phyloP scores from a whole-genome alignment of 495 filamentous ascomycete species.

The Pyrenula aspistea region DNA sequence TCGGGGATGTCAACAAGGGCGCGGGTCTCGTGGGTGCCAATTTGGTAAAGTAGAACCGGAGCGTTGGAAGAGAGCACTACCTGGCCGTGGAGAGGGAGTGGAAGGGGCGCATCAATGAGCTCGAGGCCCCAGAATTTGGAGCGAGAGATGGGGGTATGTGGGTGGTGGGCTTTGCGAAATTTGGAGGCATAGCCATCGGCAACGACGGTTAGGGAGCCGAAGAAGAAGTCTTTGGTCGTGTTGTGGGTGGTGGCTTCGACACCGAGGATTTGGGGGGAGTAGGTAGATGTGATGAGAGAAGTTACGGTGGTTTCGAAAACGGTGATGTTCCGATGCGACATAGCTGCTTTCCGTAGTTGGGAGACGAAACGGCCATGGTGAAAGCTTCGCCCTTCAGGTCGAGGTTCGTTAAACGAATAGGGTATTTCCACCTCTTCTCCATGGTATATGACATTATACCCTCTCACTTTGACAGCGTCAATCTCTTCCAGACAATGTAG shows the following conservation, averaged over 20 bases:
- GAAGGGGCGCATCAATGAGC: slow-evolving; percentile 73
- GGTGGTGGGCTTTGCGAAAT: slow-evolving; percentile 73
- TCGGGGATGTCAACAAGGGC: slow-evolving; percentile 85
- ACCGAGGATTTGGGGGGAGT: slow-evolving; percentile 56
- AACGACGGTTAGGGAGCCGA: slow-evolving; percentile 74
- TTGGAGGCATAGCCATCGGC: slow-evolving; percentile 91
- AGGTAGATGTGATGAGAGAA: slow-evolving; percentile 43
- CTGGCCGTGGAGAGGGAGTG: slow-evolving; percentile 63
- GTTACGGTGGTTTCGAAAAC: slow-evolving; percentile 63
- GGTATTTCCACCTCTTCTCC: slow-evolving; percentile 66
- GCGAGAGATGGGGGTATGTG: slow-evolving; percentile 52
- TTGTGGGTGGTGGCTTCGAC: slow-evolving; percentile 56
- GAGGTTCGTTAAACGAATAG: slow-evolving; percentile 39
- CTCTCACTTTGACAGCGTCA: slow-evolving; percentile 68
- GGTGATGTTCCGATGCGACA: slow-evolving; percentile 55
- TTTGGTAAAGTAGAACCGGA: slow-evolving; percentile 91
- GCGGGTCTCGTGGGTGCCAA: slow-evolving; percentile 87
- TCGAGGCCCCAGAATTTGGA: slow-evolving; percentile 89
- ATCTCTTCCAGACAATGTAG: slow-evolving; percentile 77
- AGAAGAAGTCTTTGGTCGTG: slow-evolving; percentile 59
- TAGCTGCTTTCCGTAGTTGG: slow-evolving; percentile 57
- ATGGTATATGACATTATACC: slow-evolving; percentile 81
- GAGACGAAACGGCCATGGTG: slow-evolving; percentile 78
- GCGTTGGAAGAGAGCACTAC: slow-evolving; percentile 70
- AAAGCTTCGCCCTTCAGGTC: slow-evolving; percentile 58